Conservation (phyloP, 2,329 filamentous ascomycete genomes). For the Pyrenophora graminea region DNA sequence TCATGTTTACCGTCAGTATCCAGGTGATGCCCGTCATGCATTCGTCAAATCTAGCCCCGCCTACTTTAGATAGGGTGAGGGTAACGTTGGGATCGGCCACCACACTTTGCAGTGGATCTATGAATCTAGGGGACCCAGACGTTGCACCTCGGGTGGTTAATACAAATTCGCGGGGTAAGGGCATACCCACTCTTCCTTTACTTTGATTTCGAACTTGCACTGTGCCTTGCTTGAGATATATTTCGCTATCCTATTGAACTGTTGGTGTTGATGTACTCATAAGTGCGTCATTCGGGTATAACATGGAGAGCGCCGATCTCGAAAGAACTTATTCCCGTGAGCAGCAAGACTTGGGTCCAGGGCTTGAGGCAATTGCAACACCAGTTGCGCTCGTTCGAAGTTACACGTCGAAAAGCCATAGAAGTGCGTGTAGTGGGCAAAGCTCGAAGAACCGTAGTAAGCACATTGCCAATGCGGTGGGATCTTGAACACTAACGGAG, state of each 20-base stretch:
- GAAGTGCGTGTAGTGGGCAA: constrained; percentile 14
- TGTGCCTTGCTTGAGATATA: constrained; percentile 1
- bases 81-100: constrained; percentile 14
- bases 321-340: constrained; percentile 43
- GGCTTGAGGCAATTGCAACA: constrained; percentile 29
- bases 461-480: neutral
- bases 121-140: neutral
- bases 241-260: neutral
- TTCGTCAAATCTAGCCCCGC: constrained; percentile 15
- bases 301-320: constrained; percentile 32
- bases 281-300: constrained; percentile 15
- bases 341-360: constrained; percentile 34
- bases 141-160: constrained; percentile 17
- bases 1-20: neutral
- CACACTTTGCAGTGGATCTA: constrained; percentile 10
- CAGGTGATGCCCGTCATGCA: constrained; percentile 14
- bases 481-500: constrained; percentile 7
- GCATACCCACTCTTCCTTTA: constrained; percentile 2
- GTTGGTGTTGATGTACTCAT: neutral
- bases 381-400: constrained; percentile 36
- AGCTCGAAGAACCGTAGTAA: constrained; percentile 23
- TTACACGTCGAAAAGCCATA: constrained; percentile 30
- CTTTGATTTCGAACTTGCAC: neutral
- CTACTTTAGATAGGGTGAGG: constrained; percentile 11
- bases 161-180: constrained; percentile 7